Conservation (phyloP, 805 yeast genomes). For the Saturnispora gosingensis region DNA sequence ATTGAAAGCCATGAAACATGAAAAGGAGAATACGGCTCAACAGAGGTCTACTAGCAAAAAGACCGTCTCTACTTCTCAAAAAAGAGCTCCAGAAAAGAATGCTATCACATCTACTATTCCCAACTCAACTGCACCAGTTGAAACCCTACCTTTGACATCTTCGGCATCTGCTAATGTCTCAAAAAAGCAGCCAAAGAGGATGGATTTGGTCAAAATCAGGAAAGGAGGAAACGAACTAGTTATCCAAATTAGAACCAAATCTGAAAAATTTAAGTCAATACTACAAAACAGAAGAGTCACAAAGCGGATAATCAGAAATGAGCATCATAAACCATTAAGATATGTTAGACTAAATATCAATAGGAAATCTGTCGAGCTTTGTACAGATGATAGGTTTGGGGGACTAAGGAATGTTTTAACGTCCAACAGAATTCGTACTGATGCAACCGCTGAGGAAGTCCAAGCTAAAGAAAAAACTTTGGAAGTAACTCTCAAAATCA, state of each 20-base stretch:
- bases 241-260: slow-evolving; percentile 7
- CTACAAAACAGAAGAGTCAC: slow-evolving; percentile 12
- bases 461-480: not conserved
- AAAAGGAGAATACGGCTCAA: slow-evolving; percentile 8
- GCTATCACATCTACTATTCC: not conserved
- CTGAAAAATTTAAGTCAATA: not conserved
- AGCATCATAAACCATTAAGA: slow-evolving; percentile 21
- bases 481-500: slow-evolving; percentile 6
- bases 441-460: not conserved
- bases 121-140: not conserved
- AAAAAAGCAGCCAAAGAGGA: not conserved
- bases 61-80: not conserved
- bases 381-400: slow-evolving; percentile 22
- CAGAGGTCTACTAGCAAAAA: not conserved
- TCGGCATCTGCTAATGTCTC: not conserved
- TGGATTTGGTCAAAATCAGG: not conserved
- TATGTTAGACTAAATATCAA: slow-evolving; percentile 28
- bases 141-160: not conserved
- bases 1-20: slow-evolving; percentile 16
- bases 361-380: slow-evolving; percentile 18
- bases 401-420: slow-evolving; percentile 1
- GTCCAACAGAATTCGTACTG: not conserved
- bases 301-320: slow-evolving; percentile 16
- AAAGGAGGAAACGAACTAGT: slow-evolving; percentile 3
- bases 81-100: not conserved